phyloP scores from a whole-genome alignment of 2,329 filamentous ascomycete species.

The Mycosphaerella sp. region DNA sequence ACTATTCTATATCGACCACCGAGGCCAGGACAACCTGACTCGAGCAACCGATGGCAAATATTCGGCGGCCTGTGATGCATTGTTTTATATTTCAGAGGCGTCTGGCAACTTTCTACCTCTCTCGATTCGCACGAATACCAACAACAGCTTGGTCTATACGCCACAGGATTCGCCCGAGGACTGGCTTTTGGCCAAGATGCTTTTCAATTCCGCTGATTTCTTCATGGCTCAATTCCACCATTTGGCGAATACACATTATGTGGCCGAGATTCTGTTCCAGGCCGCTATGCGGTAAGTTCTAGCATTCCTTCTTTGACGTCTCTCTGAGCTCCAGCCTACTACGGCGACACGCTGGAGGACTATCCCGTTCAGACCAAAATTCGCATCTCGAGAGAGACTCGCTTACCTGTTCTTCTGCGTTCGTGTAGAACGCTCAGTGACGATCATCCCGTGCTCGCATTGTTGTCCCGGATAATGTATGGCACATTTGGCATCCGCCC shows the following conservation, averaged over 20 bases:
- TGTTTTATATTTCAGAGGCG: constrained; percentile 43
- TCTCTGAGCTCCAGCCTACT: too few species aligned
- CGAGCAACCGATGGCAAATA: constrained; percentile 27
- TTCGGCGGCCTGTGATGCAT: constrained; percentile 41
- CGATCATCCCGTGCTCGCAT: constrained; percentile 41
- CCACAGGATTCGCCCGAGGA: constrained; percentile 42
- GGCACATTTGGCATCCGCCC: constrained; percentile 28
- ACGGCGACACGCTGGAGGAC: too few species aligned
- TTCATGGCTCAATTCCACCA: constrained; percentile 44
- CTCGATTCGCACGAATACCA: constrained; percentile 45
- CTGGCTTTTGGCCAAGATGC: constrained; percentile 49
- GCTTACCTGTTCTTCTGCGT: too few species aligned
- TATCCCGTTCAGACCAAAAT: too few species aligned
- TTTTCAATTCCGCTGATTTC: constrained; percentile 46
- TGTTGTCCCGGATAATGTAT: constrained; percentile 28
- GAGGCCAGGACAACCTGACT: constrained; percentile 32
- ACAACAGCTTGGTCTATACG: constrained; percentile 43
- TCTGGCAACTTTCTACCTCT: constrained; percentile 44
- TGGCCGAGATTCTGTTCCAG: constrained; percentile 41
- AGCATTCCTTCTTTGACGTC: too few species aligned
- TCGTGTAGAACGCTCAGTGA: constrained; percentile 37
- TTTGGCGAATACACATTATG: constrained; percentile 41
- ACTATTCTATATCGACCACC: constrained; percentile 43
- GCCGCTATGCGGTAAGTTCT: constrained; percentile 38
- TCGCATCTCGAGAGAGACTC: too few species aligned